Evolutionary conservation across 495 filamentous ascomycete genomes (phyloP), one percentile per base, ranked within the genome.

Genomic region (Penicillium lividum): DNA sequence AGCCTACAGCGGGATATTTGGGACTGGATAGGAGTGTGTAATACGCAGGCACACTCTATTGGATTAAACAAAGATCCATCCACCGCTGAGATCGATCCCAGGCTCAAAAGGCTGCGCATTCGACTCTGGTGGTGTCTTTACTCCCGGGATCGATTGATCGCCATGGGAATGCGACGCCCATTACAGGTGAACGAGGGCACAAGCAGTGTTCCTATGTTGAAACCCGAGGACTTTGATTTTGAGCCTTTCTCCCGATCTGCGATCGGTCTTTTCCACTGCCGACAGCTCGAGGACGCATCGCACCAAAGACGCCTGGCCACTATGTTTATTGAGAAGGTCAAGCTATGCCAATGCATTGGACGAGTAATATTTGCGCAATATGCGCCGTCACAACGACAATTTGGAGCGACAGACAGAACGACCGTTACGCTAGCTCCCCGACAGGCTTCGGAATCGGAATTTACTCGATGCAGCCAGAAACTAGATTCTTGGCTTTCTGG

Each of bases 51-150:
- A 44, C 87, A 91, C 64, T 92, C 89, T 0, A 91, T 93, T 56
- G 90, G 90, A 3, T 76, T 93, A 0, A 88, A 94, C 68, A 83
- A 86, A 46, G 87, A 95, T 61, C 89, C 91, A 15, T 77, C 78
- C 15, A 80, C 84, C 2, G 83, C 81, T 27, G 81, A 80, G 56
- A 87, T 93, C 81, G 79, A 87, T 18, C 66, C 73, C 7, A 77
- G 77, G 48, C 83, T 80, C 11, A 65, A 67, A 27, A 84, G 83
- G 50, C 66, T 95, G 38, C 90, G 90, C 79, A 89, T 86, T 62
- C 80, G 91, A 16, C 85, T 96, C 40, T 96, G 91, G 91, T 96
- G 92, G 92, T 90, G 89, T 43, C 84, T 89, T 57, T 93, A 91
- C 65, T 91, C 93, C 77, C 85, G 91, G n/a, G 92, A 96, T 72